Conservation (phyloP, 495 filamentous ascomycete species). For the Articulospora tetracladia region DNA sequence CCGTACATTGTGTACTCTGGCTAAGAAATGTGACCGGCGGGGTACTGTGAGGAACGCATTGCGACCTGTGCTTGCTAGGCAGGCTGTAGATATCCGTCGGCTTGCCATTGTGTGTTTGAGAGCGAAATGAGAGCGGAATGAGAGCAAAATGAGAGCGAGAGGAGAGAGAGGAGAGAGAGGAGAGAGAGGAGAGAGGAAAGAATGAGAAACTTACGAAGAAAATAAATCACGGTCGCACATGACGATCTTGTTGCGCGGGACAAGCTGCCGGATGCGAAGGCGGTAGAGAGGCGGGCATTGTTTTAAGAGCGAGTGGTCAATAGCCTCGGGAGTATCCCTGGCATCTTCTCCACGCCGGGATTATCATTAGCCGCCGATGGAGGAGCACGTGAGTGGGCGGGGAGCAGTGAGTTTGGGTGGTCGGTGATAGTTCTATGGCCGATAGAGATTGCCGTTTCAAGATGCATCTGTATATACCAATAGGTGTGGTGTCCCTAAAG, state of each 20-base stretch:
- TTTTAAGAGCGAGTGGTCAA: not conserved
- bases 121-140: not conserved
- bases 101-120: constrained; percentile 12
- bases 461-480: not conserved
- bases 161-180: not conserved
- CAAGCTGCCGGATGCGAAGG: not conserved
- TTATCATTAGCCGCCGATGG: not conserved
- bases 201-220: not conserved
- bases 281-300: constrained; percentile 4
- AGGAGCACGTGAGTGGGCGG: not conserved
- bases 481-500: too few relatives aligned
- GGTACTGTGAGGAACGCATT: constrained; percentile 1
- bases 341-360: not conserved
- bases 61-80: constrained; percentile 2
- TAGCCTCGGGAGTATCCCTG: not conserved
- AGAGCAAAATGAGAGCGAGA: not conserved
- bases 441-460: not conserved
- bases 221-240: constrained; percentile 2
- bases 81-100: constrained; percentile 11
- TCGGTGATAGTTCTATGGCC: not conserved
- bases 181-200: not conserved
- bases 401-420: not conserved
- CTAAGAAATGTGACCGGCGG: constrained; percentile 4
- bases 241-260: not conserved
- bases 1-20: not conserved